Base-by-base conservation (phyloP, 257 asterid species). In the Nicotiana undulata region DNA sequence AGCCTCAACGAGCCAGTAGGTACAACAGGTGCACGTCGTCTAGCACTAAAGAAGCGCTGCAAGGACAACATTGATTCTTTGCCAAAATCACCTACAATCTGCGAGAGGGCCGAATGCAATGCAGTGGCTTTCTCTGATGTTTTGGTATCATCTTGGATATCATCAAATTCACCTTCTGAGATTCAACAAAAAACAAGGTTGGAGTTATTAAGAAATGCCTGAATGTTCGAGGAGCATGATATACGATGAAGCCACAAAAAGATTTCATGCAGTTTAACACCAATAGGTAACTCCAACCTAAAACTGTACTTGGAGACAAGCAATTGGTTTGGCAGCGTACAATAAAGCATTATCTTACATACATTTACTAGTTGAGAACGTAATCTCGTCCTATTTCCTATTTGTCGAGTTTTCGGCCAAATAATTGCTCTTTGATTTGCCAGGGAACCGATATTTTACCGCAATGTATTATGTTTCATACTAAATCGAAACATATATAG, bases 1-100 rank as follows among this genome's bases (percentile, higher is more conserved):
- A 96, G 93, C 86, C 84, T 91, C 87, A 96, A 67, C 16, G 99
- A 96, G 44, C 99, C 99, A 0, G 99, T 94, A 59, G 99, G 90
- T 86, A 94, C 88, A 58, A 91, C 96, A 13, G 91, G 89, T 65
- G 98, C 90, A 56, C 90, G 92, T 80, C 99, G 92, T 80, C 99
- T 89, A 70, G 97, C 84, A 79, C 97, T 88, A 85, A 92, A 96
- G 89, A 94, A 94, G 1, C 97, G 92, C 74, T 90, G 96, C 91
- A 92, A 81, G 3, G 98, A 93, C 80, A 95, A 83, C 97, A 88
- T 92, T 1, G 97, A 92, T 82, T 94, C 97, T 81, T 91, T 92
- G 72, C 96, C 90, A 84, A 93, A 90, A 72, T 90, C 97, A 32
- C 92, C 90, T 40, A 95, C 83, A 84, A 95, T 87, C 76, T 86